phyloP scores from a whole-genome alignment of 495 filamentous ascomycete species.

The Parathielavia hyrcaniae region DNA sequence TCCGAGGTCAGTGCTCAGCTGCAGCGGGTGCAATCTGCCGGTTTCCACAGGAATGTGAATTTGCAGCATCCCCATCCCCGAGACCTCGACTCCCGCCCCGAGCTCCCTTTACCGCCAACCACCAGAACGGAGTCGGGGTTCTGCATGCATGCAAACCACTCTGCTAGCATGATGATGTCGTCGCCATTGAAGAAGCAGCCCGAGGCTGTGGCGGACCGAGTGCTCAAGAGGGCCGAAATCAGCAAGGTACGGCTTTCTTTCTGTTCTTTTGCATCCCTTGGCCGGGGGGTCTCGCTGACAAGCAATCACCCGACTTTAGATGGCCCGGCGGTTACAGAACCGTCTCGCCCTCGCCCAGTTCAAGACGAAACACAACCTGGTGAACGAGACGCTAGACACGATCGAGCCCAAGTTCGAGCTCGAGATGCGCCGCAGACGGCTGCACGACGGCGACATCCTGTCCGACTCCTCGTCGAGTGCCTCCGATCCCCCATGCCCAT shows the following conservation, averaged over 20 bases:
- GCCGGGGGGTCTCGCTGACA: slow-evolving; percentile 10
- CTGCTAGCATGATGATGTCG: slow-evolving; percentile 39
- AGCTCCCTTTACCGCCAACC: slow-evolving; percentile 19
- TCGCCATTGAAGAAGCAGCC: slow-evolving; percentile 54
- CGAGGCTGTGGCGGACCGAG: slow-evolving; percentile 61
- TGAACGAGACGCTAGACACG: slow-evolving; percentile 65
- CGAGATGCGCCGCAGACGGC: slow-evolving; percentile 59
- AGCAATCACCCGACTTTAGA: slow-evolving; percentile 46
- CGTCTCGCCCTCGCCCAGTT: slow-evolving; percentile 91
- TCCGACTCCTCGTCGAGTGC: slow-evolving; percentile 81
- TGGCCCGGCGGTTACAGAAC: slow-evolving; percentile 83
- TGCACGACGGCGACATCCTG: slow-evolving; percentile 55
- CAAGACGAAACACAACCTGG: slow-evolving; percentile 89
- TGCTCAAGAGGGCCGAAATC: slow-evolving; percentile 67
- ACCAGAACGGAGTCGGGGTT: slow-evolving; percentile 20
- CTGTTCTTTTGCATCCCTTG: slow-evolving; percentile 13
- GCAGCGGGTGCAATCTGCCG: slow-evolving; percentile 37
- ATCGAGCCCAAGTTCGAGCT: slow-evolving; percentile 71
- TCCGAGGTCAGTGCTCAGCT: slow-evolving; percentile 34
- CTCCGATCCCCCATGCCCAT: slow-evolving; percentile 50
- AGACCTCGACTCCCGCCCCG: slow-evolving; percentile 23
- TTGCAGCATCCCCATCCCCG: slow-evolving; percentile 20
- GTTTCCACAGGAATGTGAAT: slow-evolving; percentile 39
- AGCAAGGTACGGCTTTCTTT: slow-evolving; percentile 72
- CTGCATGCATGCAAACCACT: slow-evolving; percentile 21